Evolutionary conservation across 352 stramenopile genomes (phyloP).

Genomic region (Phytophthora ohioensis): DNA sequence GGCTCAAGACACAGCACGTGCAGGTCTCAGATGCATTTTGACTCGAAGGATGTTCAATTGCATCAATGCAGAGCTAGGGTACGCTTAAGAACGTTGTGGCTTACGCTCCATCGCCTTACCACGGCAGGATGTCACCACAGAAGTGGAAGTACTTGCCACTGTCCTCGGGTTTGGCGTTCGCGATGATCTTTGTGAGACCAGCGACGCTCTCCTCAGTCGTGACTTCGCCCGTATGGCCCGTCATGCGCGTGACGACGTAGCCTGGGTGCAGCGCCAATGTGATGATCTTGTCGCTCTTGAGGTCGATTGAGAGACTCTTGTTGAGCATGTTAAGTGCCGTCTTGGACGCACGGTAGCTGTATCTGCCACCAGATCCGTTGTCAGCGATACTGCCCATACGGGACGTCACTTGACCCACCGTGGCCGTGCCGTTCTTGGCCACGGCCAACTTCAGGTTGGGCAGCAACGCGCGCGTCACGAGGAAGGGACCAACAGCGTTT

Average conservation of each 20-base stretch:
- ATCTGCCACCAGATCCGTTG: slow-evolving; percentile 41
- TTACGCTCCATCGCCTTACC: slow-evolving; percentile 31
- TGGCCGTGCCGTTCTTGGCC: slow-evolving; percentile 38
- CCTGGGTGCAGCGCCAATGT: slow-evolving; percentile 58
- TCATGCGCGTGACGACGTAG: slow-evolving; percentile 68
- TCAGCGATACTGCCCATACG: slow-evolving; percentile 57
- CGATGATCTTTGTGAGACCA: slow-evolving; percentile 52
- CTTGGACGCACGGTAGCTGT: slow-evolving; percentile 81
- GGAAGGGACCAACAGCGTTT: no score
- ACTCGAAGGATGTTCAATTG: background rate
- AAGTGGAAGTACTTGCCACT: slow-evolving; percentile 60
- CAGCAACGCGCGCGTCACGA: background rate
- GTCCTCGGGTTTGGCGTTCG: slow-evolving; percentile 43
- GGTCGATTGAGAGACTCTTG: slow-evolving; percentile 54
- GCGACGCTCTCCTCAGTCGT: slow-evolving; percentile 48
- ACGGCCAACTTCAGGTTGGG: slow-evolving; percentile 54
- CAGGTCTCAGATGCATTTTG: no score
- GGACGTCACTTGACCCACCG: slow-evolving; percentile 58
- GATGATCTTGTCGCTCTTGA: slow-evolving; percentile 60
- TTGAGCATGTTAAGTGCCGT: slow-evolving; percentile 77
- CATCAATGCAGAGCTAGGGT: background rate
- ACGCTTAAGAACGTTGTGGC: background rate
- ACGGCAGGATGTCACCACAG: slow-evolving; percentile 44
- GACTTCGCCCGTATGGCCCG: slow-evolving; percentile 38
- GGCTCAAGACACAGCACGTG: no score